Percentiles rank a stretch among this genome's conserved stretches.
Evolutionary conservation across 371 early-diverging fungal genomes (phyloP).

Genomic region (Blakeslea trispora): DNA sequence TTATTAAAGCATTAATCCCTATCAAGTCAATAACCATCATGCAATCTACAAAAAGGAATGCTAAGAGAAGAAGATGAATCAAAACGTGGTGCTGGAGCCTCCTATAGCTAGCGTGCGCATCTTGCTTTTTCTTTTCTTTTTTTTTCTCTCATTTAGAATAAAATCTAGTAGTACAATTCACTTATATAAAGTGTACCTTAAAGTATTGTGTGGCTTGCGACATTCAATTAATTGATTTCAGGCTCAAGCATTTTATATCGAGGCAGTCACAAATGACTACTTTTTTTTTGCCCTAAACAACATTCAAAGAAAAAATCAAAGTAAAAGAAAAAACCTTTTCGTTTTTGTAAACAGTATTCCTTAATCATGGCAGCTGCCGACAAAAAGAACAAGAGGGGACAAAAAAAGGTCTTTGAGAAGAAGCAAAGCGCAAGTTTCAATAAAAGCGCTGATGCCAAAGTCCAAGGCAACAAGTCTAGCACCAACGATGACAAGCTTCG

Average conservation of each 20-base stretch:
- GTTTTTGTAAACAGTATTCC: neutral
- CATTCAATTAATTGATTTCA: too few species aligned
- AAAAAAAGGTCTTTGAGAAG: conserved; percentile 9
- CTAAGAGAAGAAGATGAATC: conserved; percentile 12
- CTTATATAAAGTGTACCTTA: too few species aligned
- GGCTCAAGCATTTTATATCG: too few species aligned
- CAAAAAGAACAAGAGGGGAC: conserved; percentile 22
- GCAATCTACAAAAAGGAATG: conserved; percentile 20
- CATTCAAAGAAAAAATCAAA: neutral
- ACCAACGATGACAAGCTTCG: conserved; percentile 21
- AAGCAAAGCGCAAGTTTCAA: conserved; percentile 9
- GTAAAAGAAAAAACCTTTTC: neutral
- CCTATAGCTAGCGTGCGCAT: too few species aligned
- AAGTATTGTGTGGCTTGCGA: too few species aligned
- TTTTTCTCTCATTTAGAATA: too few species aligned
- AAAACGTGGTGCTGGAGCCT: neutral
- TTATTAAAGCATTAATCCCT: neutral
- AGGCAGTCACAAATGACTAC: neutral
- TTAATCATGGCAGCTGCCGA: conserved; percentile 14
- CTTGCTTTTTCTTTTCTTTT: too few species aligned
- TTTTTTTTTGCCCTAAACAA: neutral
- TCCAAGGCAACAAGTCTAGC: conserved; percentile 5
- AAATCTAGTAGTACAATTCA: too few species aligned
- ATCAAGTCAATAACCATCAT: neutral
- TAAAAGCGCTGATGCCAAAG: conserved; percentile 6